Percentiles rank a stretch among this genome's conserved stretches.
phyloP scores from a whole-genome alignment of 148 eudicot species.

The Selenicereus undatus region DNA sequence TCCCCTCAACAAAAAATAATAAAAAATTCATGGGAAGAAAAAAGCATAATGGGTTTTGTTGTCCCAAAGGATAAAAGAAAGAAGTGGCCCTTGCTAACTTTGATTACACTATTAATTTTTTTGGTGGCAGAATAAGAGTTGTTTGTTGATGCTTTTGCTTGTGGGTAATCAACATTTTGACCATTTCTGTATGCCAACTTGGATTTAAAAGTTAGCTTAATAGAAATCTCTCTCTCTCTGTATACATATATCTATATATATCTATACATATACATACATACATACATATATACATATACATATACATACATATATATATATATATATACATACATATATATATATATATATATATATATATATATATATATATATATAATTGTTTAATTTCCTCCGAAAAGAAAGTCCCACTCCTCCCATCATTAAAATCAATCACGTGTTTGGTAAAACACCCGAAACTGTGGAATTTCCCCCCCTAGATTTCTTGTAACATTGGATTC shows the following conservation, averaged over 20 bases:
- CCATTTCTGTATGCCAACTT: not conserved
- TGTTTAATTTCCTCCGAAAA: too few species aligned
- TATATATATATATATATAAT: too few species aligned
- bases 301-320: too few species aligned
- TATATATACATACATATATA: too few species aligned
- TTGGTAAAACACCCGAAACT: not conserved
- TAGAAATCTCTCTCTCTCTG: too few species aligned
- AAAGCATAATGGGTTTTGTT: not conserved
- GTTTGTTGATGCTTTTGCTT: slow-evolving; percentile 14
- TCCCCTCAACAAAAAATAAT: not conserved
- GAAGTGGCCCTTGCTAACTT: not conserved
- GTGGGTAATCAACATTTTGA: slow-evolving; percentile 12
- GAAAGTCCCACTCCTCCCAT: not conserved
- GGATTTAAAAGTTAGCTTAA: too few species aligned
- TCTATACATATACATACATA: too few species aligned
- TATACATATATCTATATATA: too few species aligned
- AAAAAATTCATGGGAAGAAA: not conserved
- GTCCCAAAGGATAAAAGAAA: too few species aligned
- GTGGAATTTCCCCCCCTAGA: not conserved
- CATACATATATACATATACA: too few species aligned
- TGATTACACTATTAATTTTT: too few species aligned
- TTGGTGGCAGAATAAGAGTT: not conserved
- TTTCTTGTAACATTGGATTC: not conserved
- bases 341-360: too few species aligned
- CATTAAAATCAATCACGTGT: not conserved